These are phyloP conservation scores for Colletotrichum cordylinicola DNA, from an alignment of 2,329 filamentous ascomycete genomes.

Conservation along the genomic window DNA sequence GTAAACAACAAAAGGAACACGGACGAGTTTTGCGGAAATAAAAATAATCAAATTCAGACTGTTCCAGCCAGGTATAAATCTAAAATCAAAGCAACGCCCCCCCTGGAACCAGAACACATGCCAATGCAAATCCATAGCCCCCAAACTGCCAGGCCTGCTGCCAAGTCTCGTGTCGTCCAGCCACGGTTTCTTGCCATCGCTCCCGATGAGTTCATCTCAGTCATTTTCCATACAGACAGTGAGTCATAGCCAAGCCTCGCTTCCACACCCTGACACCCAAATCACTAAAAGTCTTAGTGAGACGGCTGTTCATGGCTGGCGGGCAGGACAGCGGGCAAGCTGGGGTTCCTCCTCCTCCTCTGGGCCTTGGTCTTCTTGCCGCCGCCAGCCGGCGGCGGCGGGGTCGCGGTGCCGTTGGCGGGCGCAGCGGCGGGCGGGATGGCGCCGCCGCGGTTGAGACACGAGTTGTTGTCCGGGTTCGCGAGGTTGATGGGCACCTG, in stretches of 20 bases:
- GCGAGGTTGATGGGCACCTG: constrained; percentile 2
- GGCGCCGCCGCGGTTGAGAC: constrained; percentile 3
- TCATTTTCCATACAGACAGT: not conserved
- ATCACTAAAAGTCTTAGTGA: not conserved
- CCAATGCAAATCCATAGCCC: not conserved
- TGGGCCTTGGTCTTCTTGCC: not conserved
- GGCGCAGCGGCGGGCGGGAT: not conserved
- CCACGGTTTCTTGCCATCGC: not conserved
- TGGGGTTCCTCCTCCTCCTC: not conserved
- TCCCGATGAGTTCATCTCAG: not conserved
- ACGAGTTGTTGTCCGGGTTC: constrained; percentile 9
- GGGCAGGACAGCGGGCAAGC: not conserved
- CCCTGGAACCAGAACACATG: not conserved
- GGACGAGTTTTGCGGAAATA: not conserved
- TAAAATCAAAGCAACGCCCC: not conserved
- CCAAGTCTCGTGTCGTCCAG: constrained; percentile 7
- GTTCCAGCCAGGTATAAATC: constrained; percentile 15
- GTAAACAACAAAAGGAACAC: rapidly evolving
- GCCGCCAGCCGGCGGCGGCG: not conserved
- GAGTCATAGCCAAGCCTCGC: not conserved
- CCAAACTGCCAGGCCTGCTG: not conserved
- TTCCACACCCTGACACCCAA: not conserved
- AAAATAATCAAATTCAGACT: not conserved
- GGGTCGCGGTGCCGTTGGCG: not conserved
- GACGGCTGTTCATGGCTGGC: not conserved